Percentiles rank a stretch among this genome's conserved stretches.
Conservation (phyloP, 257 asterid species). For the Buddleja alternifolia region DNA sequence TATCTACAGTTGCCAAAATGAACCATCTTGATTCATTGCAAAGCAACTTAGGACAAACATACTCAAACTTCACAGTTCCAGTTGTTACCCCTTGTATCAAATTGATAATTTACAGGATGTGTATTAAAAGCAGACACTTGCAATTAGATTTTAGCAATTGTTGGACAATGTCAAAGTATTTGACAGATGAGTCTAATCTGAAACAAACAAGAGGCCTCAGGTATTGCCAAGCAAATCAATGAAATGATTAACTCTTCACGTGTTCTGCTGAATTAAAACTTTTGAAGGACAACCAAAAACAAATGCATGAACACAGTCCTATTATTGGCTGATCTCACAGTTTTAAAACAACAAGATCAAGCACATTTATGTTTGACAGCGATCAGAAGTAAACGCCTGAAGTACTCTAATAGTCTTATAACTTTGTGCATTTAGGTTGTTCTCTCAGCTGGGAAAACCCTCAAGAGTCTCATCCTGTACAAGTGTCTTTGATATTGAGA, state of each 20-base stretch:
- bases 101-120: background rate
- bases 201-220: background rate
- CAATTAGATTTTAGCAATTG: background rate
- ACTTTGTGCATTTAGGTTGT: conserved; percentile 1
- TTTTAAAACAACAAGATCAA: conserved; percentile 4
- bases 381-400: conserved; percentile 18
- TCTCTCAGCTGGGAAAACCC: conserved; percentile 17
- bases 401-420: background rate
- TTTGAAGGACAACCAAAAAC: background rate
- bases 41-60: background rate
- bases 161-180: background rate
- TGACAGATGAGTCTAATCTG: background rate
- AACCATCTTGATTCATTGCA: too few species aligned
- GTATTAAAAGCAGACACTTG: conserved; percentile 1
- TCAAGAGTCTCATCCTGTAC: background rate
- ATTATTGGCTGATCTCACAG: background rate
- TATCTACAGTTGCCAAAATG: background rate
- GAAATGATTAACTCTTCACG: background rate
- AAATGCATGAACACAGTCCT: conserved; percentile 11
- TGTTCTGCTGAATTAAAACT: conserved; percentile 1
- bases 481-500: conserved; percentile 18
- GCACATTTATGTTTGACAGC: conserved; percentile 1
- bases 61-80: conserved; percentile 1
- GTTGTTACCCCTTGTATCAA: background rate
- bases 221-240: conserved; percentile 7